These are phyloP conservation scores for Cordyceps fumosorosea DNA, from an alignment of 2,329 filamentous ascomycete species.

Conservation along the genomic window DNA sequence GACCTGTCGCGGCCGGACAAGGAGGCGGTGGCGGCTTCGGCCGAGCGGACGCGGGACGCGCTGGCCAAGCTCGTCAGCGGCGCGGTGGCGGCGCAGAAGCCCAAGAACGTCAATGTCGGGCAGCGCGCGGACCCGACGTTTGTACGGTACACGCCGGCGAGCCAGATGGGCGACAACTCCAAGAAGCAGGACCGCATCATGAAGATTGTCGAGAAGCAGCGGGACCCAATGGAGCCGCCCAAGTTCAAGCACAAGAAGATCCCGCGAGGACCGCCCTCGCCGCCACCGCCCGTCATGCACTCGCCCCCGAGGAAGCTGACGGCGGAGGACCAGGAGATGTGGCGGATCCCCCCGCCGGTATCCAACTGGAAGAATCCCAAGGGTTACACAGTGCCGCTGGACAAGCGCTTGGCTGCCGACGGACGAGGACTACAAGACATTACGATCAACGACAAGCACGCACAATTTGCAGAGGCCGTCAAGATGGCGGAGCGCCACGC, in stretches of 20 bases:
- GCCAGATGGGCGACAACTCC: conserved; percentile 86
- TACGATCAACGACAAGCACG: conserved; percentile 97
- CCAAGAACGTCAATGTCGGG: conserved; percentile 86
- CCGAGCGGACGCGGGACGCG: conserved; percentile 82
- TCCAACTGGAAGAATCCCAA: conserved; percentile 99
- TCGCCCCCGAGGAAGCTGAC: conserved; percentile 92
- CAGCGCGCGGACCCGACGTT: conserved; percentile 80
- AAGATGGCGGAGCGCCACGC: conserved; percentile 94
- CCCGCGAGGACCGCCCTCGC: conserved; percentile 82
- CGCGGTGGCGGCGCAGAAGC: conserved; percentile 86
- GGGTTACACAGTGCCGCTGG: conserved; percentile 90
- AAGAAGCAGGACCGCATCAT: conserved; percentile 93
- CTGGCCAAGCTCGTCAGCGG: conserved; percentile 75
- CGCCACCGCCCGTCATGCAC: conserved; percentile 90
- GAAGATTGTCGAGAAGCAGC: conserved; percentile 93
- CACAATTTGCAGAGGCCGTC: conserved; percentile 87
- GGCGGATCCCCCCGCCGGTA: conserved; percentile 81
- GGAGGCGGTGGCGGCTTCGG: conserved; percentile 76
- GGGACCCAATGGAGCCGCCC: conserved; percentile 92
- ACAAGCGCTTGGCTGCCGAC: conserved; percentile 92
- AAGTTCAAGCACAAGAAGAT: conserved; percentile 99
- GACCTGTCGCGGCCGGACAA: conserved; percentile 77
- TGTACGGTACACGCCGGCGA: conserved; percentile 90
- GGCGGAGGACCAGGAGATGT: conserved; percentile 93
- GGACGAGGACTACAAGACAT: conserved; percentile 88